Base-by-base conservation (phyloP, 352 stramenopile species). In the Pythium pyrilobum region DNA sequence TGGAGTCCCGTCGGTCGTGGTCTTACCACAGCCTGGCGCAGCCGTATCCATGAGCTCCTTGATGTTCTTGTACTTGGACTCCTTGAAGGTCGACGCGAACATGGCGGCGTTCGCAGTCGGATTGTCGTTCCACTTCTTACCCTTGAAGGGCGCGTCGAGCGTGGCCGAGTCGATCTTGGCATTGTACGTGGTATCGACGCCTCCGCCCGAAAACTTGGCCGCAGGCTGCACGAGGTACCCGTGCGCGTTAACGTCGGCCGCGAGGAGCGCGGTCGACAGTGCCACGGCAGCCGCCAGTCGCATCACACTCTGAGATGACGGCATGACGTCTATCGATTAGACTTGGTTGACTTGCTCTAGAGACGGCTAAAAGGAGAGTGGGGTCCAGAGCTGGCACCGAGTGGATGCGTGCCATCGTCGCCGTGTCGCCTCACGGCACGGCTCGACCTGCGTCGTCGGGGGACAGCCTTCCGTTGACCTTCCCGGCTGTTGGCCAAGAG, bases 51-150 rank as follows among this genome's bases (percentile, higher is more conserved):
- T 60, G 52, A 87, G 64, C 9, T 68, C 46, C 16, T 62, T 42
- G 56, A 87, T 56, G 27, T 63, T 72, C 45, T 65, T 73, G 61
- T 79, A 82, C 24, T 56, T 63, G 9, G 74, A 54, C 10, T 64
- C 67, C 12, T 43, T 29, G 39, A 78, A 85, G 9, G 69, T 55
- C 4, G 37, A 54, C 24, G 67, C 75, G 54, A 85, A 87, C 24
- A 38, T 74, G 10, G 42, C 49, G 28, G 56, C 57, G 63, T 88
- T 88, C 10, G 39, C 49, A 13, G 66, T 52, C 2, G 77, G 74
- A 28, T 41, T 74, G 62, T 72, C 71, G 49, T 85, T 70, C 59
- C 64, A 85, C 64, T 84, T 85, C 51, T 78, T 71, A 18, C 74
- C 74, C 6, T 50, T 47, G 48, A 81, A 87, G 18, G 67, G 52